phyloP scores from a whole-genome alignment of 2,329 filamentous ascomycete species.

The Graphilbum sp. region DNA sequence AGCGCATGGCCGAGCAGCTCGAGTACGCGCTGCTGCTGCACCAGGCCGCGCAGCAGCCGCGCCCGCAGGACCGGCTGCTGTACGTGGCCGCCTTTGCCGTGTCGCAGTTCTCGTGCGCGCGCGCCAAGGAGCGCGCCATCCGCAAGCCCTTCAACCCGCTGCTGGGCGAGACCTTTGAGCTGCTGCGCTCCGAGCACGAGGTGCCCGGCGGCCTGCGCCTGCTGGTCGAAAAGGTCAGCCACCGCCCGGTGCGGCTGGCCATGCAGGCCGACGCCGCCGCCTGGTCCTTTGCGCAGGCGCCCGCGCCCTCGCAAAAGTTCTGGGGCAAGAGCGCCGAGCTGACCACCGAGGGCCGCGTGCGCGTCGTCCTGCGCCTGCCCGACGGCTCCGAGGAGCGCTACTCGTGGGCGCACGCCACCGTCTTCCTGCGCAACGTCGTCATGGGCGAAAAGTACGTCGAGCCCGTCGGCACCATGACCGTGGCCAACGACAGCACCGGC shows the following conservation, averaged over 20 bases:
- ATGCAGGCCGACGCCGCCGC: slow-evolving; percentile 76
- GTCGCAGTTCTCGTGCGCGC: slow-evolving; percentile 64
- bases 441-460: slow-evolving; percentile 98
- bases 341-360: slow-evolving; percentile 75
- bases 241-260: slow-evolving; percentile 81
- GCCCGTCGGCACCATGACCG: slow-evolving; percentile 76
- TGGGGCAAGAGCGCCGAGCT: slow-evolving; percentile 96
- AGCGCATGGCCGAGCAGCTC: slow-evolving; percentile 76
- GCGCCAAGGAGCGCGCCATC: slow-evolving; percentile 78
- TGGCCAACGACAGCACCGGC: slow-evolving; percentile 70
- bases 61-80: slow-evolving; percentile 53
- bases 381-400: slow-evolving; percentile 58
- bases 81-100: slow-evolving; percentile 84
- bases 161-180: slow-evolving; percentile 87
- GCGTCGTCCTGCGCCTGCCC: slow-evolving; percentile 51
- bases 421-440: slow-evolving; percentile 88
- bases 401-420: slow-evolving; percentile 76
- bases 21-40: slow-evolving; percentile 83
- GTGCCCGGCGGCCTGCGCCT: slow-evolving; percentile 69
- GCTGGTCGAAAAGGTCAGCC: slow-evolving; percentile 87
- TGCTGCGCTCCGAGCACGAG: slow-evolving; percentile 69
- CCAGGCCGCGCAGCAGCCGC: slow-evolving; percentile 46
- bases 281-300: slow-evolving; percentile 80
- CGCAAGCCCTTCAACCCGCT: slow-evolving; percentile 97
- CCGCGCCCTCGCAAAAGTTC: slow-evolving; percentile 87